Percentiles rank a stretch among this genome's conserved stretches.
These are phyloP conservation scores for Apophysomyces ossiformis DNA, from an alignment of 371 early-diverging fungal species.

Conservation along the genomic window DNA sequence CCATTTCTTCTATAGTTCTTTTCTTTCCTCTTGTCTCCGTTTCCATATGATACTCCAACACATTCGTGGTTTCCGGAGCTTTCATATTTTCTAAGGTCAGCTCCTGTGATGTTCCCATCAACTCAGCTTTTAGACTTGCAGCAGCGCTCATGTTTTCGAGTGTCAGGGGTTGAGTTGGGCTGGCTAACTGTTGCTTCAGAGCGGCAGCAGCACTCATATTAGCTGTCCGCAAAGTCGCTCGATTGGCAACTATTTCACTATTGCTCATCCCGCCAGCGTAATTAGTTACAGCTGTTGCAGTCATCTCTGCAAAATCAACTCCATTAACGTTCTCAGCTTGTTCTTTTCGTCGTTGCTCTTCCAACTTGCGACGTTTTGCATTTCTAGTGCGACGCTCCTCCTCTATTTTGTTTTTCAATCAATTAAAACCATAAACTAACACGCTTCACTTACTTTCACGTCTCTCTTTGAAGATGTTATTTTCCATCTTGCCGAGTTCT, in stretches of 20 bases:
- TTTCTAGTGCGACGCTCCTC: constrained; percentile 48
- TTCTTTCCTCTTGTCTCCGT: constrained; percentile 35
- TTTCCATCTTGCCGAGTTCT: constrained; percentile 86
- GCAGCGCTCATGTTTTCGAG: neutral
- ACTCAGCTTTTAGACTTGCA: neutral
- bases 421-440: neutral
- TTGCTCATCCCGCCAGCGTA: constrained; percentile 43
- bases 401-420: constrained; percentile 14
- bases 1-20: constrained; percentile 43
- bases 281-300: constrained; percentile 44
- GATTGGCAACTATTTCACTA: constrained; percentile 41
- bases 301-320: constrained; percentile 40
- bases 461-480: constrained; percentile 82
- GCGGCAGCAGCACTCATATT: constrained; percentile 63
- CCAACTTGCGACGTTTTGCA: constrained; percentile 48
- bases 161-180: constrained; percentile 8
- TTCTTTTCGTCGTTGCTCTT: constrained; percentile 46
- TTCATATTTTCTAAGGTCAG: constrained; percentile 25
- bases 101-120: constrained; percentile 17
- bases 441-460: constrained; percentile 59
- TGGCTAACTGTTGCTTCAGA: constrained; percentile 34
- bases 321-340: constrained; percentile 34
- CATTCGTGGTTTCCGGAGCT: constrained; percentile 7
- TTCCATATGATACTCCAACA: constrained; percentile 16
- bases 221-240: constrained; percentile 42